Conservation (phyloP, 768 basidiomycete species). For the Agrocybe pediades region DNA sequence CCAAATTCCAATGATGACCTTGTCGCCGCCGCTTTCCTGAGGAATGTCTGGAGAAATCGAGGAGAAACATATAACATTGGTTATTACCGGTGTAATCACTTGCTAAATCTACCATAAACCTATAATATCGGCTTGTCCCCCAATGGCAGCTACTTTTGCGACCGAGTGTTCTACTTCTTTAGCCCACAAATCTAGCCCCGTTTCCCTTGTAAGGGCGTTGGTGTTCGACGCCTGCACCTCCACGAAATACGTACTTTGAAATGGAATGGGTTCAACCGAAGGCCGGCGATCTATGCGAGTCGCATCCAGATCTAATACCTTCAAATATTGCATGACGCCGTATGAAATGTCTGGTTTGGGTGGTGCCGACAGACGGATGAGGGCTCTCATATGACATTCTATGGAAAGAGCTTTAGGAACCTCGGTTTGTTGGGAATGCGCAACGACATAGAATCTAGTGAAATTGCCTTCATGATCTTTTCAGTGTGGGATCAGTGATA, state of each 20-base stretch:
- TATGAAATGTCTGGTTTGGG: slow-evolving; percentile 3
- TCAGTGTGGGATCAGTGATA: not conserved
- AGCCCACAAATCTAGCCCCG: slow-evolving; percentile 28
- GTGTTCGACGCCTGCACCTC: slow-evolving; percentile 45
- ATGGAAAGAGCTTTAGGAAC: slow-evolving; percentile 16
- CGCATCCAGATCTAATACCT: slow-evolving; percentile 41
- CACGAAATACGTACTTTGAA: slow-evolving; percentile 64
- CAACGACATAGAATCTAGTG: slow-evolving; percentile 70
- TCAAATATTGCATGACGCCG: slow-evolving; percentile 30
- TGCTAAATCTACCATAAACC: slow-evolving; percentile 51
- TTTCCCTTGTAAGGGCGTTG: not conserved
- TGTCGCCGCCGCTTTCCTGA: too few relatives aligned
- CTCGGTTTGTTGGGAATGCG: slow-evolving; percentile 31
- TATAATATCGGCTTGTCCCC: slow-evolving; percentile 39
- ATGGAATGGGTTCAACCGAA: slow-evolving; percentile 42
- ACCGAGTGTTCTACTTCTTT: slow-evolving; percentile 35
- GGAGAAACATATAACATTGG: too few relatives aligned
- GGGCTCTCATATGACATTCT: slow-evolving; percentile 25
- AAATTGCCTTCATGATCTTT: slow-evolving; percentile 52
- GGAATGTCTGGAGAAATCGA: too few relatives aligned
- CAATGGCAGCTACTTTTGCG: slow-evolving; percentile 30
- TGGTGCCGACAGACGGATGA: slow-evolving; percentile 29
- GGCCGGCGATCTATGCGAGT: slow-evolving; percentile 70
- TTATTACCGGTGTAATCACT: too few relatives aligned
- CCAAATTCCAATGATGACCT: too few relatives aligned